phyloP scores from a whole-genome alignment of 2,329 filamentous ascomycete genomes.

The Penicillium sp. region DNA sequence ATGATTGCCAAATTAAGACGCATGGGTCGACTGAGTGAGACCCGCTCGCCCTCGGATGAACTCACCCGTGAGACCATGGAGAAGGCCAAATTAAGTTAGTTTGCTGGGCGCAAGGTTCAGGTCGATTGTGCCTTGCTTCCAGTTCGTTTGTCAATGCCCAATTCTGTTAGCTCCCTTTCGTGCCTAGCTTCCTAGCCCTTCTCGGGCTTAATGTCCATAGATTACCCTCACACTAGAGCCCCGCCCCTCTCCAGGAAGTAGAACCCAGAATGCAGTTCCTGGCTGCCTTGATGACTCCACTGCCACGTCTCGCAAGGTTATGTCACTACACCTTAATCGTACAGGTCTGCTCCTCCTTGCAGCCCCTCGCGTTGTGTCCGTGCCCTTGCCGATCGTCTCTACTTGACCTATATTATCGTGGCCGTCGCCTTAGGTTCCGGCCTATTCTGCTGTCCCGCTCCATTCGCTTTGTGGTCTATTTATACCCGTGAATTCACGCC shows the following conservation, averaged over 20 bases:
- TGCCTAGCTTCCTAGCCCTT: too few species aligned
- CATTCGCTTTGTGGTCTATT: neutral
- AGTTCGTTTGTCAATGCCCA: constrained; percentile 1
- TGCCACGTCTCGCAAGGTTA: neutral
- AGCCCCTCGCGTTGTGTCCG: constrained; percentile 17
- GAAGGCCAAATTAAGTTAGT: constrained; percentile 46
- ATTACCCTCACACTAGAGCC: too few species aligned
- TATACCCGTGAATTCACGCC: neutral
- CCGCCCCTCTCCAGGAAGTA: too few species aligned
- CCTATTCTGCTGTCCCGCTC: too few species aligned
- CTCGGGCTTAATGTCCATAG: too few species aligned
- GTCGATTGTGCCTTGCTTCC: neutral
- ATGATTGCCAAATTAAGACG: constrained; percentile 59
- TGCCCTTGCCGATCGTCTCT: constrained; percentile 4
- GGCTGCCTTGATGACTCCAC: neutral
- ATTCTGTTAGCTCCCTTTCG: neutral
- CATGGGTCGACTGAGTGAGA: constrained; percentile 56
- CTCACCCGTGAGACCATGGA: constrained; percentile 52
- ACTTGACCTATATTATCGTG: neutral
- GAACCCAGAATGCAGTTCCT: too few species aligned
- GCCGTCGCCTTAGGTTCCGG: neutral
- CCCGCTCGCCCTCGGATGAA: constrained; percentile 51
- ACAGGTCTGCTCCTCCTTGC: constrained; percentile 8
- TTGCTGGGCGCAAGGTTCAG: neutral
- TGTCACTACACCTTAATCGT: neutral